These are phyloP conservation scores for Pseudoneurospora amorphoporcata DNA, from an alignment of 495 filamentous ascomycete genomes.

Conservation along the genomic window DNA sequence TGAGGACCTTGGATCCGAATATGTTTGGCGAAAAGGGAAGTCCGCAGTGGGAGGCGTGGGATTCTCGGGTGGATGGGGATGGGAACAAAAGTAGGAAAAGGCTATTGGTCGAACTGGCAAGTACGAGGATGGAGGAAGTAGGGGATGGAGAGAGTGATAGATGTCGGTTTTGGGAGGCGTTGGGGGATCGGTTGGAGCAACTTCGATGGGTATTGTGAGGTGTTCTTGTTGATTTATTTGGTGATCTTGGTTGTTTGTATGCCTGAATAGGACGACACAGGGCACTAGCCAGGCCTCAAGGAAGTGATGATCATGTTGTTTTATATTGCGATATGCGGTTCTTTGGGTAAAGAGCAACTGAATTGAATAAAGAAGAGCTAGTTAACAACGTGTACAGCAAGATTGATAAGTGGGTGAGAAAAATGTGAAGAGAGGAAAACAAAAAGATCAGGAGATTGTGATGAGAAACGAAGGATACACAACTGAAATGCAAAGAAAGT, in stretches of 20 bases:
- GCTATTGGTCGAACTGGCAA: slow-evolving; percentile 14
- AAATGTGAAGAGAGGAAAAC: background rate
- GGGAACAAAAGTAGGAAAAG: slow-evolving; percentile 5
- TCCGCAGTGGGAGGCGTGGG: slow-evolving; percentile 28
- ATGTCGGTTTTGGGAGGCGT: slow-evolving; percentile 21
- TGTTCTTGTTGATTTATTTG: slow-evolving; percentile 15
- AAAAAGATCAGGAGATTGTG: background rate
- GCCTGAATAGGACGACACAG: background rate
- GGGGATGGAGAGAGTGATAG: background rate
- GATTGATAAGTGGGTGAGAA: background rate
- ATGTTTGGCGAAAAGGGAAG: slow-evolving; percentile 7
- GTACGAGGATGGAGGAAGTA: slow-evolving; percentile 16
- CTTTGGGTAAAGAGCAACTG: background rate
- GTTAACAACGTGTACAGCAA: background rate
- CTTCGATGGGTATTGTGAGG: background rate
- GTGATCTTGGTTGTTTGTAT: background rate
- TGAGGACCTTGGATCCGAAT: slow-evolving; percentile 28
- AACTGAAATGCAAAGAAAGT: background rate
- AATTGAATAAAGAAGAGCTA: background rate
- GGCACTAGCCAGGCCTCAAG: background rate
- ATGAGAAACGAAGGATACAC: background rate
- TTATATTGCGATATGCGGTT: background rate
- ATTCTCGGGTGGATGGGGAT: background rate
- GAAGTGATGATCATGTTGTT: background rate
- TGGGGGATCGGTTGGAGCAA: slow-evolving; percentile 23